Evolutionary conservation across 2,329 filamentous ascomycete species (phyloP).

Genomic region (Sporothrix humicola): DNA sequence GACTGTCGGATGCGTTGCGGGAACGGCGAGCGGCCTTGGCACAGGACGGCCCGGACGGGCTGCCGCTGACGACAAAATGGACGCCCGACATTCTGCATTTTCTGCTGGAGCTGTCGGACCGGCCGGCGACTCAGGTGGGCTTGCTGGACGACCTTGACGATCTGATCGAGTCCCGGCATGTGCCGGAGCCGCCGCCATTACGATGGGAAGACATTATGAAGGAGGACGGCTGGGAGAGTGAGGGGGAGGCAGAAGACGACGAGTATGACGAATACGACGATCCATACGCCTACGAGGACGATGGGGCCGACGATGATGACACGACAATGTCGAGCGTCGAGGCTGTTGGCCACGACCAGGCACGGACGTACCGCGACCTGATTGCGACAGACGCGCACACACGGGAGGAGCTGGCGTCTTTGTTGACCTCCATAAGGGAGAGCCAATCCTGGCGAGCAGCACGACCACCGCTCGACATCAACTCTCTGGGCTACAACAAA

Average conservation of each 20-base stretch:
- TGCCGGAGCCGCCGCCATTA: conserved; percentile 55
- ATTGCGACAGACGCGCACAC: conserved; percentile 36
- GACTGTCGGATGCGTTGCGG: conserved; percentile 72
- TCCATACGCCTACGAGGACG: conserved; percentile 56
- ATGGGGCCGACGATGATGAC: conserved; percentile 69
- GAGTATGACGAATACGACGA: conserved; percentile 63
- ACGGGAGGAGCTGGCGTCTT: conserved; percentile 43
- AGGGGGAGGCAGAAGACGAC: conserved; percentile 62
- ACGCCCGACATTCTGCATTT: conserved; percentile 80
- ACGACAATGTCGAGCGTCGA: conserved; percentile 48
- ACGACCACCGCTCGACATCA: neutral
- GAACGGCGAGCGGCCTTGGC: conserved; percentile 44
- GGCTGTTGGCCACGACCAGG: conserved; percentile 34
- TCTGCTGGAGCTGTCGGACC: conserved; percentile 79
- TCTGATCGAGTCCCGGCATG: conserved; percentile 54
- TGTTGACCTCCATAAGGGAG: conserved; percentile 48
- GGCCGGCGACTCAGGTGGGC: conserved; percentile 72
- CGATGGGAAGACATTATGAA: conserved; percentile 80
- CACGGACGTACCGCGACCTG: conserved; percentile 41
- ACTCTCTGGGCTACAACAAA: conserved; percentile 1
- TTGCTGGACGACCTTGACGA: conserved; percentile 64
- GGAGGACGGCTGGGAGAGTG: conserved; percentile 73
- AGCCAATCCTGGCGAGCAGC: conserved; percentile 55
- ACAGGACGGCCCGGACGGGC: neutral
- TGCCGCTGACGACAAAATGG: conserved; percentile 60